Percentiles rank a stretch among this genome's conserved stretches.
phyloP scores from a whole-genome alignment of 306 rosid species.

The Fragaria nilgerrensis region DNA sequence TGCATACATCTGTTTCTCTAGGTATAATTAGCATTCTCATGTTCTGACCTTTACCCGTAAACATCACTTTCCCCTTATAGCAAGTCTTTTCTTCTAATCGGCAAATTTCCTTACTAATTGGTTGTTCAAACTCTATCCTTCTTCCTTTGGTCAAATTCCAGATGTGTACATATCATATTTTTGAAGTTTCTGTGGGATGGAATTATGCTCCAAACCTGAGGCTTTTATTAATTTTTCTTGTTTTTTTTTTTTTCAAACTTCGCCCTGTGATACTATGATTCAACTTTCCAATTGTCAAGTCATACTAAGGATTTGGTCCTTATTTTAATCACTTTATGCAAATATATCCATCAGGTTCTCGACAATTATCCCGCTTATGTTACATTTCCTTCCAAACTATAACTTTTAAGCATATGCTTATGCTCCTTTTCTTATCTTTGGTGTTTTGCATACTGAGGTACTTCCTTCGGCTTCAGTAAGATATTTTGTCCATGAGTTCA shows the following conservation, averaged over 20 bases:
- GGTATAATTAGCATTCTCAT: background rate
- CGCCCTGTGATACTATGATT: background rate
- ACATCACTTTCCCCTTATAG: background rate
- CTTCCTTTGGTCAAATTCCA: background rate
- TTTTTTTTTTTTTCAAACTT: background rate
- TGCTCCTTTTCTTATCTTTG: slow-evolving; percentile 4
- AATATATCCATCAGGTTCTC: background rate
- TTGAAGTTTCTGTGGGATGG: background rate
- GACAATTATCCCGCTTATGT: slow-evolving; percentile 1
- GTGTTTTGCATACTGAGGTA: slow-evolving; percentile 53
- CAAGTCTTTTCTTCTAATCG: slow-evolving; percentile 11
- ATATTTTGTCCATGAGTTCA: slow-evolving; percentile 89
- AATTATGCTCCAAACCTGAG: background rate
- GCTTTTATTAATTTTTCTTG: background rate
- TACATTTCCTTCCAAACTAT: slow-evolving; percentile 15
- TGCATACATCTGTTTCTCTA: background rate
- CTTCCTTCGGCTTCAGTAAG: slow-evolving; percentile 96
- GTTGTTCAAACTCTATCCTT: slow-evolving; percentile 1
- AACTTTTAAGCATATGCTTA: slow-evolving; percentile 6
- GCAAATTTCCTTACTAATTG: slow-evolving; percentile 13
- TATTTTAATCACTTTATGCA: background rate
- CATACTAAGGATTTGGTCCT: slow-evolving; percentile 13
- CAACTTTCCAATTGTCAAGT: background rate
- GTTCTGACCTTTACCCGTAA: background rate
- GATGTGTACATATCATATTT: background rate